Conservation (phyloP, 1,284 basidiomycete species). For the Stygiomarasmius scandens region DNA sequence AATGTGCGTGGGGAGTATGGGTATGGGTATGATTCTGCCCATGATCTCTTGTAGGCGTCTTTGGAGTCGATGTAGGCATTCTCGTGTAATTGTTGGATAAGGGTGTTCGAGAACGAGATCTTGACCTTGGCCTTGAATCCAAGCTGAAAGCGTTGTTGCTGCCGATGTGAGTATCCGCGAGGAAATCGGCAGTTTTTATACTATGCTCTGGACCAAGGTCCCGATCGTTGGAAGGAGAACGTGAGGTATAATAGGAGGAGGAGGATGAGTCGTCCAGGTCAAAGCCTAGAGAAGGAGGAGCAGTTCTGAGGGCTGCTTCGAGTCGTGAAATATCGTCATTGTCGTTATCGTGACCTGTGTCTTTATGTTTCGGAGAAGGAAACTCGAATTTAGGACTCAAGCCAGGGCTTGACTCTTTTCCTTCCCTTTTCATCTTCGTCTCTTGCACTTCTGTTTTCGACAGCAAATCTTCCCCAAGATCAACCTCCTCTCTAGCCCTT, state of each 20-base stretch:
- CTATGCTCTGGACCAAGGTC: background rate
- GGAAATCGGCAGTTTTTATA: background rate
- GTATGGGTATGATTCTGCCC: background rate
- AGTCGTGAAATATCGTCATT: background rate
- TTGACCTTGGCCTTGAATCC: no score
- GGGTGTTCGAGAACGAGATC: slow-evolving; percentile 1
- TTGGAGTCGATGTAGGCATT: slow-evolving; percentile 19
- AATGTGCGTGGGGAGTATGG: slow-evolving; percentile 13
- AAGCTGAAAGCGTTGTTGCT: background rate
- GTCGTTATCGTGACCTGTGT: no score
- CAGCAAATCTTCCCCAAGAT: background rate
- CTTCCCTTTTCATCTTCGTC: no score
- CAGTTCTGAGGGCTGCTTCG: background rate
- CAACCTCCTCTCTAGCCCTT: background rate
- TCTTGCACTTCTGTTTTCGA: slow-evolving; percentile 17
- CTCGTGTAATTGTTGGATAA: slow-evolving; percentile 23
- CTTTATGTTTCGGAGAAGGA: no score
- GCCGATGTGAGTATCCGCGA: background rate
- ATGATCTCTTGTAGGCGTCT: slow-evolving; percentile 9
- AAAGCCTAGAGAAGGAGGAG: background rate
- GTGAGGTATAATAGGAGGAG: background rate
- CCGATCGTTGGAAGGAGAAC: background rate
- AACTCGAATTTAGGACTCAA: slow-evolving; percentile 1
- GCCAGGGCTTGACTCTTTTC: no score
- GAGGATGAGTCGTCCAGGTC: background rate